Evolutionary conservation across 1,139 yeast species (phyloP), one percentile per base, ranked within the genome.

Genomic region (Debaryomycetaceae sp.): DNA sequence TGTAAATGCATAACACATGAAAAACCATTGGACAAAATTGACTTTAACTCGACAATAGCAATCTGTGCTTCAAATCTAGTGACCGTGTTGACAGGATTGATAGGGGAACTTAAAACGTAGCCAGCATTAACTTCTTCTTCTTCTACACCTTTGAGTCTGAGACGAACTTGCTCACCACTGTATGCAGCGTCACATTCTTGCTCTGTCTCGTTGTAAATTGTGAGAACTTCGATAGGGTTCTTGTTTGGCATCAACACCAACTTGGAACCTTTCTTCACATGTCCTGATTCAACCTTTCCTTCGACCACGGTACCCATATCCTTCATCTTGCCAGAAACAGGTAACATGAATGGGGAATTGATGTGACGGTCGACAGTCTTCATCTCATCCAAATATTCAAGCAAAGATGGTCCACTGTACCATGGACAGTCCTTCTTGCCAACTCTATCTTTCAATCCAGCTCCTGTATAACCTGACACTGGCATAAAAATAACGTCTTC

Each of bases 1-100:
- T 95, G 99, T 60, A 93, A 85, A 63, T 93, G 99, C 97, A 93
- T 91, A 48, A 93, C 97, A 80, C 99, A 93, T 9, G 97, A 83
- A 74, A 84, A 93, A 50, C 99, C 99, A 44, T 95, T 84, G 8
- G 99, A 88, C 63, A 93, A 77, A 62, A 93, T 91, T 17, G 96
- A 87, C 71, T 87, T 89, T 65, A 93, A 82, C 69, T 93, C 99
- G 49, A 95, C 96, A 70, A 93, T 88, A 47, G 98, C 98, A 54
- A 93, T 81, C 69, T 93, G 97, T 5, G 99, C 99, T 69, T 90
- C 96, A 63, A 93, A 93, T 57, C 78, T 80, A 36, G 95, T 86
- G 41, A 88, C 95, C 31, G 96, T 88, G 63, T 87, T 89, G 42
- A 93, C 96, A 37, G 99, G 99, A 64, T 81, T 81, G 67, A 81